Evolutionary conservation across 2,329 filamentous ascomycete species (phyloP), one percentile per base, ranked within the genome.

Genomic region (Zymoseptoria ardabiliae): DNA sequence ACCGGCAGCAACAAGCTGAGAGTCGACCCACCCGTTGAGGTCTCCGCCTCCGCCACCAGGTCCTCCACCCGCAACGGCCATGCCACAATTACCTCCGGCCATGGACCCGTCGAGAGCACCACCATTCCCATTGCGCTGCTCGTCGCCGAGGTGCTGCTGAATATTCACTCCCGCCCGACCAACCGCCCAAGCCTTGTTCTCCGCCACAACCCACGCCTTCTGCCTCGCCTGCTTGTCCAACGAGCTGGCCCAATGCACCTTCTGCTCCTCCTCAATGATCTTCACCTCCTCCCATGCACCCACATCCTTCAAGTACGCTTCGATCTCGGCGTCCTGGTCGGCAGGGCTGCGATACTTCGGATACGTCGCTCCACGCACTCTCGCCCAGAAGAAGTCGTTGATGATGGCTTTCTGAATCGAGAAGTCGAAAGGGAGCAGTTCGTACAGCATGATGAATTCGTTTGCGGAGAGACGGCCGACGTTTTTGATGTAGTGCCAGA

Each of bases 361-460:
- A 7, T 45, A 45, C 35, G 13, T 45, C 13, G 13, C 35, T 5
- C 35, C 13, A 13, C 17, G 13, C 13, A 45, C 35, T 17, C 35
- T 17, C 5, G 35, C 35, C 35, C 35, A 45, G 13, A n/a, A 17
- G 35, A 45, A 45, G 17, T 45, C 35, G 8, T 54, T 23, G 51
- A 54, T 20, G 8, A 58, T 23, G 8, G 51, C 56, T 8, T 28
- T 28, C 25, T 28, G 25, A 28, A 28, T 9, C 7, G 25, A 28
- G 9, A 23, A 30, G 35, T 58, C 56, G 56, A 58, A 58, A 2
- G 50, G 10, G 0, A 53, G 41, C n/a, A 58, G 35, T 22, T 58
- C 56, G 7, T 25, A 22, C 28, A 58, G 53, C 51, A 54, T 49
- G 28, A 50, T 45, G 23, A 58, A 58, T 22, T 58, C 56, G n/a